Evolutionary conservation across 306 rosid species (phyloP), one percentile per base, ranked within the genome.

Genomic region (Senna tora): DNA sequence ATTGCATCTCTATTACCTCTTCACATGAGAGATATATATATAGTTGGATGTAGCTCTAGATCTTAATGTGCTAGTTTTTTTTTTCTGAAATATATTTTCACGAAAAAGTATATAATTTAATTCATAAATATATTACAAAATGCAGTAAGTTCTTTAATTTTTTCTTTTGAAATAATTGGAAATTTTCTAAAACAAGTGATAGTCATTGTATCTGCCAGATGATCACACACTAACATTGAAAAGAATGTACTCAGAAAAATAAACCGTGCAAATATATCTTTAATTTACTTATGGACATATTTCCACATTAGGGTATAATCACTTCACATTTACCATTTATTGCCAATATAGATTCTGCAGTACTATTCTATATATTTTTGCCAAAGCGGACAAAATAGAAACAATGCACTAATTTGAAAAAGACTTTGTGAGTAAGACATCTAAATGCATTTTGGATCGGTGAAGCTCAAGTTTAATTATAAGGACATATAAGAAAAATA

Each of bases 301-400:
- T 70, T 70, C 75, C 65, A 21, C 65, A 38, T 15, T 14, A 7
- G 30, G 75, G 16, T 1, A 16, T 53, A 21, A 53, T 38, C 63
- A 39, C 36, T 0, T 54, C 5, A 9, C 39, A 52, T 39, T 69
- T 54, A 5, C 74, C 64, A 13, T 30, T 19, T 53, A 10, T 39
- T 53, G n/a, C 11, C 41, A 25, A 25, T 11, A 53, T 11, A 53
- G 64, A 69, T 69, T 51, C 61, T 28, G 0, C 34, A 6, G 17
- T 15, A 16, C 41, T 0, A 2, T 16, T 54, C 19, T 0, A 5
- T 25, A 36, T 9, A 5, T 28, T 49, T 38, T 16, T 28, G 30
- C 14, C 36, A 10, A 11, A 41, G 34, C 6, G 2, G 7, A 41
- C 10, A 56, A 13, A 38, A 25, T 25, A 25, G 3, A 25, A 25